Evolutionary conservation across 2,329 filamentous ascomycete species (phyloP), one percentile per base, ranked within the genome.

Genomic region (Ophiocordyceps australis): DNA sequence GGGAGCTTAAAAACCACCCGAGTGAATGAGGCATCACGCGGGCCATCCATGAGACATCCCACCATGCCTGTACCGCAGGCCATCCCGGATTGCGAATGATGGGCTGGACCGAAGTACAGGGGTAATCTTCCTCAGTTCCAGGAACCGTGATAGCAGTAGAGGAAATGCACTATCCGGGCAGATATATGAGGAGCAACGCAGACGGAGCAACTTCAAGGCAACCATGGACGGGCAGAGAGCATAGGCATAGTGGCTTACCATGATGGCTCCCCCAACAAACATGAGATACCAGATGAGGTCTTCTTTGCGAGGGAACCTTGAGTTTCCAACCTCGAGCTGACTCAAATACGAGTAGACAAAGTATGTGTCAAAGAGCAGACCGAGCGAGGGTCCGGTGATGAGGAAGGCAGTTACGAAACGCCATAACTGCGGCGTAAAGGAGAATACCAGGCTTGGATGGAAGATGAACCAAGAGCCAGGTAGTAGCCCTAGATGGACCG

Each of bases 51-150:
- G 62, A 69, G 60, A 58, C 59, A 66, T 75, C 70, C 74, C 75
- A 80, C 74, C 74, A 72, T 74, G 57, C 73, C 72, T 58, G 62
- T 66, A 72, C 62, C 65, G 59, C 68, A 59, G 54, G 57, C 59
- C 65, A 59, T 45, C 58, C 68, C 64, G 57, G 54, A 62, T 57
- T 72, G 70, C 70, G 72, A 75, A 77, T 73, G 62, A 70, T 56
- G 62, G 63, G 57, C 54, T 56, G 54, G 49, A 39, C 43, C 40
- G 47, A 62, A 60, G 59, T 64, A 65, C 59, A 69, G 65, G 73
- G 74, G 71, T 67, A 59, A 68, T 81, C 74, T 81, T 63, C 75
- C 75, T 81, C 75, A 60, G 54, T 72, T 78, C 59, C 74, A 81
- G 75, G 75, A 81, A 81, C 74, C 75, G 74, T 60, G 64, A 74